Percentiles rank a stretch among this genome's conserved stretches.
Evolutionary conservation across 2,329 filamentous ascomycete genomes (phyloP).

Genomic region (Fusarium chlamydosporum): DNA sequence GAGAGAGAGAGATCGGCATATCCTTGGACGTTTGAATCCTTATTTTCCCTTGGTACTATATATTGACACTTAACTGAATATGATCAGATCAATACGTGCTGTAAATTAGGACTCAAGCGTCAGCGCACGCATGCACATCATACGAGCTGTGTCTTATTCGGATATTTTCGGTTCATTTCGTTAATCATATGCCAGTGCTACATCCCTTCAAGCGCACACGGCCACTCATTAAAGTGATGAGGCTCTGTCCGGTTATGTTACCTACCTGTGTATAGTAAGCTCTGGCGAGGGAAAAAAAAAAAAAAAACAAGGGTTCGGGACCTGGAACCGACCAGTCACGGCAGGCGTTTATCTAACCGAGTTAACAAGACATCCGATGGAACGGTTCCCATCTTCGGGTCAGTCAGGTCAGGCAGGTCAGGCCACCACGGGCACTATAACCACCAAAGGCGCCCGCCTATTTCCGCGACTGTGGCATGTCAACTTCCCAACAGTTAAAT

Average conservation of each 20-base stretch:
- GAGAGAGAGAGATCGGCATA: constrained; percentile 24
- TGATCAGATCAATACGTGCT: constrained; percentile 2
- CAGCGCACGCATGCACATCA: constrained; percentile 27
- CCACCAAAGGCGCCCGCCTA: constrained; percentile 14
- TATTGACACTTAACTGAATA: not conserved
- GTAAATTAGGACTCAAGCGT: constrained; percentile 1
- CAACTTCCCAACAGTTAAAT: constrained; percentile 24
- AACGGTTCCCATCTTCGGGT: constrained; percentile 16
- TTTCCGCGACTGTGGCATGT: constrained; percentile 40
- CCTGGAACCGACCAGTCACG: constrained; percentile 21
- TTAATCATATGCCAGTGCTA: constrained; percentile 5
- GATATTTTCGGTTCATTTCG: constrained; percentile 29
- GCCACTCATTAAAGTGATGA: constrained; percentile 21
- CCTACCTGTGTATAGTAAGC: too few species aligned
- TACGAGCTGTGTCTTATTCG: constrained; percentile 34
- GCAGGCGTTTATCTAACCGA: constrained; percentile 17
- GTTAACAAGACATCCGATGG: constrained; percentile 16
- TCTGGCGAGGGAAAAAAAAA: constrained; percentile 15
- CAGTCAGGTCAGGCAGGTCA: too few species aligned
- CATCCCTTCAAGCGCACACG: constrained; percentile 4
- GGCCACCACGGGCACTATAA: constrained; percentile 22
- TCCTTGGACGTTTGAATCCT: constrained; percentile 4
- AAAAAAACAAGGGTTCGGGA: constrained; percentile 23
- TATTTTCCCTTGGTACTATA: not conserved
- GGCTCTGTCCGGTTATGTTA: constrained; percentile 35